Evolutionary conservation across 352 stramenopile genomes (phyloP).

Genomic region (Pythium phragmiticola): DNA sequence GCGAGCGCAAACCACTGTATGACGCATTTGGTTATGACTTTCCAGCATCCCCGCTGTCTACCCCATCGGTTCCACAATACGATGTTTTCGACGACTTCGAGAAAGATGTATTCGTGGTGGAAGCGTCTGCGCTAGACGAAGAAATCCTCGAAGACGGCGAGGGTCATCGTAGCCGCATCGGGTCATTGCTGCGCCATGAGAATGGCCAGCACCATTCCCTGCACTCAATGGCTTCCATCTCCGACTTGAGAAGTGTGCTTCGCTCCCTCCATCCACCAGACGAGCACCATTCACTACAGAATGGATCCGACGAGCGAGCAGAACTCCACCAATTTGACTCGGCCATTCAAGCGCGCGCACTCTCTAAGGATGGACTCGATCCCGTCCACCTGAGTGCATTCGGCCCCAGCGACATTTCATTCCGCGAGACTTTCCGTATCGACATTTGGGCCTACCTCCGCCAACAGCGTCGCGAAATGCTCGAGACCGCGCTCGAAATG

Average conservation of each 20-base stretch:
- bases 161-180: constrained; percentile 6
- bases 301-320: constrained; percentile 7
- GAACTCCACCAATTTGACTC: constrained; percentile 12
- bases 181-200: constrained; percentile 22
- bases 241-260: constrained; percentile 34
- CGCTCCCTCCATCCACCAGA: constrained; percentile 32
- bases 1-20: constrained; percentile 12
- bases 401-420: constrained; percentile 38
- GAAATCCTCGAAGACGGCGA: constrained; percentile 12
- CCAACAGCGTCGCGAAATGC: constrained; percentile 60
- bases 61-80: constrained; percentile 14
- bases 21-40: constrained; percentile 25
- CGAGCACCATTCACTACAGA: background rate
- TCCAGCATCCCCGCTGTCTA: constrained; percentile 11
- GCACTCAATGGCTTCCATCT: constrained; percentile 19
- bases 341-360: constrained; percentile 15
- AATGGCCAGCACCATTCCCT: constrained; percentile 22
- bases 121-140: constrained; percentile 5
- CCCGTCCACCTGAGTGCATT: constrained; percentile 63
- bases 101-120: constrained; percentile 6
- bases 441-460: constrained; percentile 74
- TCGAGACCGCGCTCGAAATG: constrained; percentile 51
- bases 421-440: constrained; percentile 51
- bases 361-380: constrained; percentile 29
- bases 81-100: constrained; percentile 22